Percentiles rank a stretch among this genome's conserved stretches.
Conservation (phyloP, 1,284 basidiomycete species). For the Tremellales sp. region DNA sequence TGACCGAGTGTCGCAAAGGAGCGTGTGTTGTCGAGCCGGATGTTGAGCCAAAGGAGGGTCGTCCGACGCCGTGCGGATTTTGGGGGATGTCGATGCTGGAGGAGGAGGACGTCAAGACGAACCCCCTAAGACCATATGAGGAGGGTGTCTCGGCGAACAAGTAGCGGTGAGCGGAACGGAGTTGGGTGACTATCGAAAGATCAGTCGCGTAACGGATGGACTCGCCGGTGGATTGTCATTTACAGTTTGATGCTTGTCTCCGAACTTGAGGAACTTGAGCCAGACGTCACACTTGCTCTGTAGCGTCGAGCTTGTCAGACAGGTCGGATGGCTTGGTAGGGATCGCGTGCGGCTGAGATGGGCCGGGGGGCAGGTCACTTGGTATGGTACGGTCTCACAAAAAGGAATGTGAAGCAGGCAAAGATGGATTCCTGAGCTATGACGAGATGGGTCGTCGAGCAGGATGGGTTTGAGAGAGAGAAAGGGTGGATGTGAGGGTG, state of each 20-base stretch:
- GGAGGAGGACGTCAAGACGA: not conserved
- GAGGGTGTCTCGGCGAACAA: too few species aligned
- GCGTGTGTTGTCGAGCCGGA: not conserved
- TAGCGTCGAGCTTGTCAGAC: not conserved
- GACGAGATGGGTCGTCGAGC: too few species aligned
- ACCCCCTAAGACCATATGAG: too few species aligned
- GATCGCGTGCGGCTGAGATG: too few species aligned
- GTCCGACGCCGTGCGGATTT: not conserved
- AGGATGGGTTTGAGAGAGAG: too few species aligned
- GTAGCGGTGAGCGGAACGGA: too few species aligned
- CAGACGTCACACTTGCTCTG: not conserved
- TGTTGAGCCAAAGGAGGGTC: not conserved
- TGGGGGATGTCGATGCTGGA: not conserved
- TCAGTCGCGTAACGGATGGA: not conserved
- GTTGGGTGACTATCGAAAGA: not conserved
- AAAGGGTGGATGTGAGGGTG: too few species aligned
- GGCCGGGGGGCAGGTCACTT: too few species aligned
- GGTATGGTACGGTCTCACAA: too few species aligned
- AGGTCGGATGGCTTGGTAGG: not conserved
- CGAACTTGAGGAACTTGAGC: too few species aligned
- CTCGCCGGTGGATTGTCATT: not conserved
- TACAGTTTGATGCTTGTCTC: not conserved
- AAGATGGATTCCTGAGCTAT: too few species aligned
- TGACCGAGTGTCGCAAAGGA: not conserved
- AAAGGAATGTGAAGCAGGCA: too few species aligned